Conservation (phyloP, 176 grass and related monocot genomes). For the Urochloa ruziziensis region DNA sequence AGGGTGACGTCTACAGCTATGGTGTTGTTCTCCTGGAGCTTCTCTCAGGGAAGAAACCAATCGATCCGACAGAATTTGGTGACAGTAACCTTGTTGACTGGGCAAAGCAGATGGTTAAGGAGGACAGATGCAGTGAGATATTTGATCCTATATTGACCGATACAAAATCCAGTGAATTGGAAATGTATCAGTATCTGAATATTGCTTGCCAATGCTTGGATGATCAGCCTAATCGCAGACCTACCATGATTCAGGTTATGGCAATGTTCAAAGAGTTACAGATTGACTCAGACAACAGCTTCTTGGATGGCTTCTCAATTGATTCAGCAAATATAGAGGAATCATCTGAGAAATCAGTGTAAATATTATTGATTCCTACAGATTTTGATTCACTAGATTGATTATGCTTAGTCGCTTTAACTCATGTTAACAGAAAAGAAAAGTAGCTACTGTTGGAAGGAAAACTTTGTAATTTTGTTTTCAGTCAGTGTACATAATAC, state of each 20-base stretch:
- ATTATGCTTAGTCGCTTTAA: background rate
- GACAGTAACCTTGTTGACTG: conserved; percentile 93
- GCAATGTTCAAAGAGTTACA: conserved; percentile 96
- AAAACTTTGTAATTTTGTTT: background rate
- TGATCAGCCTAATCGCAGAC: conserved; percentile 60
- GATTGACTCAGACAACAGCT: conserved; percentile 66
- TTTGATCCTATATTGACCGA: conserved; percentile 61
- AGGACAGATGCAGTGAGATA: conserved; percentile 57
- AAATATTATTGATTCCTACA: conserved; percentile 13
- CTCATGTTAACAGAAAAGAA: conserved; percentile 3
- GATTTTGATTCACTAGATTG: conserved; percentile 44
- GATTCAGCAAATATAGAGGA: conserved; percentile 64
- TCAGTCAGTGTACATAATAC: conserved; percentile 25
- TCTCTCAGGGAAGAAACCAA: conserved; percentile 89
- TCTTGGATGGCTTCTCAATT: conserved; percentile 64
- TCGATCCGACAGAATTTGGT: conserved; percentile 70
- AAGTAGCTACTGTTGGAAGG: background rate
- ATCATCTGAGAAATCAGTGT: conserved; percentile 60
- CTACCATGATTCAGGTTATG: conserved; percentile 99
- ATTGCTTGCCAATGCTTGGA: conserved; percentile 88
- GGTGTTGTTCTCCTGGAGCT: conserved; percentile 95
- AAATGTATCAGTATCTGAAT: conserved; percentile 73
- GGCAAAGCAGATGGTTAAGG: conserved; percentile 92
- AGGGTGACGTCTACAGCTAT: conserved; percentile 95
- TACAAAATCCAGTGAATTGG: conserved; percentile 52